Percentiles rank a stretch among this genome's conserved stretches.
These are phyloP conservation scores for Metarhizium rileyi DNA, from an alignment of 2,329 filamentous ascomycete species.

Conservation along the genomic window DNA sequence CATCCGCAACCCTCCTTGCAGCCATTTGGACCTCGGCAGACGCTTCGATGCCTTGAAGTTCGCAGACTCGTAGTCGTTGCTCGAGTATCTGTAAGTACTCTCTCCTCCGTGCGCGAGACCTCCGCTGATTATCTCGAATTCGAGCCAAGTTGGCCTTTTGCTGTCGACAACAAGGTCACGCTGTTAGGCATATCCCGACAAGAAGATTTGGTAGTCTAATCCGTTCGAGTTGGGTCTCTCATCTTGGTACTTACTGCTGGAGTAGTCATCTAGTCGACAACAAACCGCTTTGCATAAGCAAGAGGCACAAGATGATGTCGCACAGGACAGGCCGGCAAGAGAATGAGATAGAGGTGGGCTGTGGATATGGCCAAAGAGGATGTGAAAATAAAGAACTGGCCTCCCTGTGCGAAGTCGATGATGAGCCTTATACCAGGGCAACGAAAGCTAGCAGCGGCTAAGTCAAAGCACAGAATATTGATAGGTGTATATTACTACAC, in stretches of 20 bases:
- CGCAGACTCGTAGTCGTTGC: constrained; percentile 47
- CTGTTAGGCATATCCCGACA: background rate
- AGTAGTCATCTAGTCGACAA: constrained; percentile 13
- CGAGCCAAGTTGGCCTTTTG: constrained; percentile 37
- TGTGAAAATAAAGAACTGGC: background rate
- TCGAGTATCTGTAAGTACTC: constrained; percentile 66
- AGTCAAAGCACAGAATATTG: background rate
- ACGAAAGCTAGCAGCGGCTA: background rate
- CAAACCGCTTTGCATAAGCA: background rate
- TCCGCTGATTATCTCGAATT: constrained; percentile 67
- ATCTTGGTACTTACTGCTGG: constrained; percentile 11
- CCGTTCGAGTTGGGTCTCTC: background rate
- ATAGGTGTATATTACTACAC: background rate
- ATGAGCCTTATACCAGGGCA: background rate
- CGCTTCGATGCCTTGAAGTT: constrained; percentile 56
- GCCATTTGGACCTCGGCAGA: constrained; percentile 63
- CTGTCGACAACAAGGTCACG: constrained; percentile 12
- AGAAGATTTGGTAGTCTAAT: background rate
- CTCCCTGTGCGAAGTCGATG: background rate
- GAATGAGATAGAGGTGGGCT: background rate
- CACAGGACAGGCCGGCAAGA: background rate
- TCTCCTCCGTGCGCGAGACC: constrained; percentile 63
- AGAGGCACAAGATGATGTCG: background rate
- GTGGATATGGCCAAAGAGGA: background rate
- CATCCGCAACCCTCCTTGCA: constrained; percentile 56